Base-by-base conservation (phyloP, 169 alveolate species). In the Cryptosporidium sp. region DNA sequence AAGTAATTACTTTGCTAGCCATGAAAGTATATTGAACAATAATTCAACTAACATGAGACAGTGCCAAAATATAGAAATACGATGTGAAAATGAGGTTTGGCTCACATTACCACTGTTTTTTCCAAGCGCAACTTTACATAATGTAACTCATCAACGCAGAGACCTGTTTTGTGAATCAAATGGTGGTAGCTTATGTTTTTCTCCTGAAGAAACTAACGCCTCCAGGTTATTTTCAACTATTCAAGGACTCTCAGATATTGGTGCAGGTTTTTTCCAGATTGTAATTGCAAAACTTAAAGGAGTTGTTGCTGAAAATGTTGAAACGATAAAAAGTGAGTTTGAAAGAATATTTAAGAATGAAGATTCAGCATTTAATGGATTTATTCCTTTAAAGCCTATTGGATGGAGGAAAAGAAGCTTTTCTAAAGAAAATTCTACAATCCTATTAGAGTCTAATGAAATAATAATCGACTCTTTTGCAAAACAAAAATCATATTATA, bases 201-300 rank as follows among this genome's bases (percentile, higher is more conserved):
- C 89, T 10, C 89, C 89, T 8, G 75, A 61, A 12, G 67, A 80
- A 61, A 35, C 60, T 14, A 67, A 62, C 23, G 37, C 42, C 14
- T 44, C 89, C 0, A 60, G 89, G 16, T 23, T 80, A 33, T 80
- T 80, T 80, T 80, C 89, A 60, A 31, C 80, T 4, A 80, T 80
- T 26, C 89, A 80, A 26, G 89, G 89, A 14, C 42, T 80, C 23
- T 37, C 89, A 37, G 89, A 80, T 80, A 62, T 80, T 42, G 89
- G 89, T 35, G 89, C 89, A 26, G 56, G 75, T 44, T 80, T 80
- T 51, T 80, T 80, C 31, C 89, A 80, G 23, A 44, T 80, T 21
- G 75, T 60, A 7, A 62, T 80, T 42, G 89, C 89, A 62, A 80
- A 80, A 80, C 16, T 80, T 18, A 48, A 39, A 9, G 68, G 68